phyloP scores from a whole-genome alignment of 306 rosid species.

The Trichosanthes cucumerina region DNA sequence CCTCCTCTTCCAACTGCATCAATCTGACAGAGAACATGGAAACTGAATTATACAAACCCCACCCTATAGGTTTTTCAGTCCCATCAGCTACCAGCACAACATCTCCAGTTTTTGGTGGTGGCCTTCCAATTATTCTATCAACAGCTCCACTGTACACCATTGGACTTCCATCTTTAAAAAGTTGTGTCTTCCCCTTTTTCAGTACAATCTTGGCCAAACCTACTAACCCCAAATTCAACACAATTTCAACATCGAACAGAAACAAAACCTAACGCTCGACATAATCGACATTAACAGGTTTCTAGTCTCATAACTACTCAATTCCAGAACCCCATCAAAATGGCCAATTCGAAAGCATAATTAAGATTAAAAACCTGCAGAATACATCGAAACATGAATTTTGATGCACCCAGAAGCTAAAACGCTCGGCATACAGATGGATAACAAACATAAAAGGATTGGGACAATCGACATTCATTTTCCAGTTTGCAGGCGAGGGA shows the following conservation, averaged over 20 bases:
- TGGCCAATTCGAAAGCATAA: neutral
- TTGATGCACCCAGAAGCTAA: neutral
- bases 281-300: neutral
- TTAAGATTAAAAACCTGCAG: neutral
- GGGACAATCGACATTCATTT: neutral
- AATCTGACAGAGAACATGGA: conserved; percentile 90
- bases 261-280: neutral
- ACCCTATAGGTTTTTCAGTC: conserved; percentile 65
- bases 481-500: neutral
- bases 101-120: conserved; percentile 87
- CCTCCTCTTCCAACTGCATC: conserved; percentile 85
- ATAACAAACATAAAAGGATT: neutral
- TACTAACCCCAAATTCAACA: conserved; percentile 28
- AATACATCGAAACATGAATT: neutral
- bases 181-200: conserved; percentile 86
- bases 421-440: neutral
- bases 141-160: conserved; percentile 97
- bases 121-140: conserved; percentile 82
- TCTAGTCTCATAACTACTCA: neutral
- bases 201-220: conserved; percentile 83
- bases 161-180: conserved; percentile 94
- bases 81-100: conserved; percentile 84
- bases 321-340: neutral
- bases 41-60: conserved; percentile 89
- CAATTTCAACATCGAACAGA: neutral